These are phyloP conservation scores for Pistacia atlantica DNA, from an alignment of 345 rosid genomes.

Conservation along the genomic window DNA sequence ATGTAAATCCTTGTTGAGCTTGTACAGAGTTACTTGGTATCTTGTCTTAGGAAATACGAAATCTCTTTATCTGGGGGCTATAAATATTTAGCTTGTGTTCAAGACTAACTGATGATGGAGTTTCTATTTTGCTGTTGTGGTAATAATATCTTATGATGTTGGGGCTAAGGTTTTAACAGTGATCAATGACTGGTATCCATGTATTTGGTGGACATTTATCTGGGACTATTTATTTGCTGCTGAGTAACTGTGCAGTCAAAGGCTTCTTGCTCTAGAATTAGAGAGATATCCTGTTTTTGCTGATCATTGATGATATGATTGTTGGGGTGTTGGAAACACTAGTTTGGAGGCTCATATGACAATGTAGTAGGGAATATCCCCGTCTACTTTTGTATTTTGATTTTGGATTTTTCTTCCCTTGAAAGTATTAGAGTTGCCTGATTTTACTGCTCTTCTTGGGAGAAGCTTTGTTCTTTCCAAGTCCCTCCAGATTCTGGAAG, in stretches of 20 bases:
- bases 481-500: not conserved
- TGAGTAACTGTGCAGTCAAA: not conserved
- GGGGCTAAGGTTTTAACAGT: not conserved
- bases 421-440: too few species aligned
- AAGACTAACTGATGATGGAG: not conserved
- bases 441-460: not conserved
- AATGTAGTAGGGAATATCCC: not conserved
- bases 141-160: not conserved
- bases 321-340: not conserved
- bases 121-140: not conserved
- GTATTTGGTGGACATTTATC: not conserved
- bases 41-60: not conserved
- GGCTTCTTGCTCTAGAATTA: not conserved
- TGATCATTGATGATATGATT: not conserved
- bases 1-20: not conserved
- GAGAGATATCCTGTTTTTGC: not conserved
- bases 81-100: not conserved
- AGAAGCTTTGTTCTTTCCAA: not conserved
- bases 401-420: too few species aligned
- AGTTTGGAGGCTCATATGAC: not conserved
- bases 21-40: not conserved
- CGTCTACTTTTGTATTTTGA: not conserved
- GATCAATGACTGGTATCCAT: not conserved
- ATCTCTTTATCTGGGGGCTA: not conserved
- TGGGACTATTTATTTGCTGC: not conserved